Evolutionary conservation across 164 flowering plant genomes (phyloP).

Genomic region (Brasenia schreberi): DNA sequence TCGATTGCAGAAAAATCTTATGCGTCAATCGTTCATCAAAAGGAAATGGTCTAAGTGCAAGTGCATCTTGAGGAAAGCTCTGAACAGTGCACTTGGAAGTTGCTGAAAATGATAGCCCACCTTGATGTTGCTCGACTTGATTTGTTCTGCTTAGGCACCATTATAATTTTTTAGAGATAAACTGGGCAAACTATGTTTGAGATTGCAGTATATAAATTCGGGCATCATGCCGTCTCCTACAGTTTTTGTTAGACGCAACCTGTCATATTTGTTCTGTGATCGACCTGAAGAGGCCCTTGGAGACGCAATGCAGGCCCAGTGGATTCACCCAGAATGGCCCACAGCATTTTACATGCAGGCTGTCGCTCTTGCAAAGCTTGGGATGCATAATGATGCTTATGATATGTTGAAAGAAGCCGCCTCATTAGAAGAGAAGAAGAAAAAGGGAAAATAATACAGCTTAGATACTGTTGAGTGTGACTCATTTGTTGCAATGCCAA

Average conservation of each 20-base stretch:
- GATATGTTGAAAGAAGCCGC: slow-evolving; percentile 84
- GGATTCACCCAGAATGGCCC: slow-evolving; percentile 59
- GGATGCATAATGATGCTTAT: slow-evolving; percentile 73
- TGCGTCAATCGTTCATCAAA: no score
- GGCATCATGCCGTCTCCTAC: slow-evolving; percentile 69
- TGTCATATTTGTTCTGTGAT: slow-evolving; percentile 46
- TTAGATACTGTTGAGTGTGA: neutral
- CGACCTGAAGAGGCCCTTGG: slow-evolving; percentile 60
- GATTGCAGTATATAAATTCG: slow-evolving; percentile 46
- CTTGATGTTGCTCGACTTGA: no score
- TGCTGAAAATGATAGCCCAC: no score
- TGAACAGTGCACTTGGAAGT: no score
- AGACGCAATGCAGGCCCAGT: slow-evolving; percentile 80
- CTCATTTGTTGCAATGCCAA: no score
- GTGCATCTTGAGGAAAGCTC: no score
- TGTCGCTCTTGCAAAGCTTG: slow-evolving; percentile 66
- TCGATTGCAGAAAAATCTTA: no score
- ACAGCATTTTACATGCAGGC: slow-evolving; percentile 79
- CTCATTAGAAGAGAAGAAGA: slow-evolving; percentile 59
- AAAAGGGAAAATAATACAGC: slow-evolving; percentile 26
- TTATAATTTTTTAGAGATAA: no score
- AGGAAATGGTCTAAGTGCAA: no score
- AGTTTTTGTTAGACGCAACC: slow-evolving; percentile 48
- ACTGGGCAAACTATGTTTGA: neutral
- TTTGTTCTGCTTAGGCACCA: no score